Conservation (phyloP, 495 filamentous ascomycete genomes). For the Xylaria castorea region DNA sequence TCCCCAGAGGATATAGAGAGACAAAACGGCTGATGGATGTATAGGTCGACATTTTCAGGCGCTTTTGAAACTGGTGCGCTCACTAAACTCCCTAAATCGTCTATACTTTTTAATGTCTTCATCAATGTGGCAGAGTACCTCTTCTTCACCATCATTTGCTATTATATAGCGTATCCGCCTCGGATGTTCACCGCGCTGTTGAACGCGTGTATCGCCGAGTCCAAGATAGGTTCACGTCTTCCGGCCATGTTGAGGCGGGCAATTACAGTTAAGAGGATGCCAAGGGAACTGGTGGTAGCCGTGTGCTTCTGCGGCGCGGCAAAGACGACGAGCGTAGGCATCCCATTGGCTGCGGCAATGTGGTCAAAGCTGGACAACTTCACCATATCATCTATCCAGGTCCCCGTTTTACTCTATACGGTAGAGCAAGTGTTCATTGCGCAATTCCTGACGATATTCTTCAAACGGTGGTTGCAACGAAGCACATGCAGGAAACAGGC, state of each 20-base stretch:
- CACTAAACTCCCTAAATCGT: constrained; percentile 52
- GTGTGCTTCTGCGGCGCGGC: constrained; percentile 65
- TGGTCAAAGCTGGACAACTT: constrained; percentile 58
- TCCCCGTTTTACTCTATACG: constrained; percentile 62
- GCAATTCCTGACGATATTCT: constrained; percentile 61
- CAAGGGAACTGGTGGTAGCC: constrained; percentile 58
- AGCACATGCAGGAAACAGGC: constrained; percentile 36
- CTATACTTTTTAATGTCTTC: constrained; percentile 57
- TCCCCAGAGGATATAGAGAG: background rate
- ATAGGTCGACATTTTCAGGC: constrained; percentile 61
- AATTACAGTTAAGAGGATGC: constrained; percentile 47
- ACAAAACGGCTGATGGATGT: constrained; percentile 16
- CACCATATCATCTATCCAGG: constrained; percentile 58
- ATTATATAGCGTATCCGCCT: constrained; percentile 55
- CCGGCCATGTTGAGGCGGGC: constrained; percentile 31
- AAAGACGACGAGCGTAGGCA: constrained; percentile 62
- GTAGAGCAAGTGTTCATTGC: constrained; percentile 64
- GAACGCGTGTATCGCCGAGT: constrained; percentile 36
- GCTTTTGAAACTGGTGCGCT: constrained; percentile 62
- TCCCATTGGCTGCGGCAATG: constrained; percentile 61
- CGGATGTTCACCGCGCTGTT: constrained; percentile 24
- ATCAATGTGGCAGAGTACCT: constrained; percentile 63
- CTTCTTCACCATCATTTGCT: constrained; percentile 57
- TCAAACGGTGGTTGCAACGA: constrained; percentile 54
- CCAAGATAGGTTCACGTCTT: constrained; percentile 28